A percentile compares a stretch with the other conserved stretches of the same genome.
These are phyloP conservation scores for Mycoemilia scoparia DNA, from an alignment of 192 early-diverging fungal species.

Conservation along the genomic window DNA sequence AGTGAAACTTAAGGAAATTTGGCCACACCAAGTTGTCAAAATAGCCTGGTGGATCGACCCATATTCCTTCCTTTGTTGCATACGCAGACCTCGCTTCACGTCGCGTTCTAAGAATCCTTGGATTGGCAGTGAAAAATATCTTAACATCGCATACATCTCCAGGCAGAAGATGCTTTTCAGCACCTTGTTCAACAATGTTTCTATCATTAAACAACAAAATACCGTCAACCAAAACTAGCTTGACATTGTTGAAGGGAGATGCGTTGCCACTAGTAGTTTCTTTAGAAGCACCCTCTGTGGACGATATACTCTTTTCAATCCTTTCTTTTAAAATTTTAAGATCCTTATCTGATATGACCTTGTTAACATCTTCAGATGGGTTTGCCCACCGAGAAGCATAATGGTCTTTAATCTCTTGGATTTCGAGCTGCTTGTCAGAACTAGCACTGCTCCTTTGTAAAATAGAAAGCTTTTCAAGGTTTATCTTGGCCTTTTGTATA, in stretches of 20 bases:
- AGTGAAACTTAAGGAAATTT: constrained; percentile 33
- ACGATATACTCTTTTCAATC: constrained; percentile 3
- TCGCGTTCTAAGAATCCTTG: constrained; percentile 39
- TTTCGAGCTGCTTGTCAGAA: background rate
- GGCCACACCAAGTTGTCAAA: constrained; percentile 64
- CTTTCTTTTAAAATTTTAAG: constrained; percentile 3
- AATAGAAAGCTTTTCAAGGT: too few species aligned
- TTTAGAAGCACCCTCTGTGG: too few species aligned
- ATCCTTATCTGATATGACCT: constrained; percentile 1
- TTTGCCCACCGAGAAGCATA: constrained; percentile 28
- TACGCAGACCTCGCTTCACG: constrained; percentile 48
- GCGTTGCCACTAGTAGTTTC: constrained; percentile 1
- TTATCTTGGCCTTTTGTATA: constrained; percentile 2
- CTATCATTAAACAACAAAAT: constrained; percentile 55
- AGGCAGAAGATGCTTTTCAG: constrained; percentile 34
- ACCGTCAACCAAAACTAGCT: constrained; percentile 44
- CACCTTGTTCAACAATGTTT: constrained; percentile 13
- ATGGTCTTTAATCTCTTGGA: background rate
- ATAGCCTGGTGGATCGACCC: constrained; percentile 58
- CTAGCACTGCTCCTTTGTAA: background rate
- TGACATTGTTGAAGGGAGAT: constrained; percentile 10
- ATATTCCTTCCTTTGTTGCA: constrained; percentile 57
- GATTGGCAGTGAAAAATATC: constrained; percentile 32
- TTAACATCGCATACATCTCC: constrained; percentile 8
- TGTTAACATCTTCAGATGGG: constrained; percentile 17